Conservation (phyloP, 1,139 yeast species). For the Hansenula anomala region DNA sequence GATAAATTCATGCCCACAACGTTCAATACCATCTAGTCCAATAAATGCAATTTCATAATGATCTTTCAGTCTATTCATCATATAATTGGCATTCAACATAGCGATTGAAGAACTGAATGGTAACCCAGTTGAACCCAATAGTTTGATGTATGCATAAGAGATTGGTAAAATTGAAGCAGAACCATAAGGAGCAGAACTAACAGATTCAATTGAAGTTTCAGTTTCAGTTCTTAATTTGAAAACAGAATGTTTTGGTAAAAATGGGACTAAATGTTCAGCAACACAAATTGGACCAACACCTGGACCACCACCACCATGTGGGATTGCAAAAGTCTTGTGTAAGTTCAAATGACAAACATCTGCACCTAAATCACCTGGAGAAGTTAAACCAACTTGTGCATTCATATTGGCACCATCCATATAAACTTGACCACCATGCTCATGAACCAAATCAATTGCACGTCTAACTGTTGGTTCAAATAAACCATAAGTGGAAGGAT, state of each 20-base stretch:
- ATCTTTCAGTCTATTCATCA: slow-evolving; percentile 71
- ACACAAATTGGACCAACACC: slow-evolving; percentile 99
- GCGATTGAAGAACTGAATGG: slow-evolving; percentile 87
- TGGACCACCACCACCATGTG: slow-evolving; percentile 99
- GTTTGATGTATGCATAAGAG: slow-evolving; percentile 89
- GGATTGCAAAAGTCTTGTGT: slow-evolving; percentile 96
- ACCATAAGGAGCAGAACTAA: slow-evolving; percentile 93
- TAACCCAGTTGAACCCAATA: slow-evolving; percentile 83
- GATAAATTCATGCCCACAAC: slow-evolving; percentile 96
- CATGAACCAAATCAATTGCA: slow-evolving; percentile 82
- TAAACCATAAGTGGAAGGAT: slow-evolving; percentile 95
- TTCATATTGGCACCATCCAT: slow-evolving; percentile 99
- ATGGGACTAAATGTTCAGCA: slow-evolving; percentile 72
- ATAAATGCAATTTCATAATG: slow-evolving; percentile 77
- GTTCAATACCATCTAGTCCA: slow-evolving; percentile 55
- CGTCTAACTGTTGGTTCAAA: slow-evolving; percentile 87
- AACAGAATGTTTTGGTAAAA: slow-evolving; percentile 75
- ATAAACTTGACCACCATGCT: slow-evolving; percentile 90
- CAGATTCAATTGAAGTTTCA: slow-evolving; percentile 61
- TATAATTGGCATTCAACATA: slow-evolving; percentile 91
- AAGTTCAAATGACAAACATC: slow-evolving; percentile 96
- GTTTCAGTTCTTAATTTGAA: slow-evolving; percentile 45
- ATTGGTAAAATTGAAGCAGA: slow-evolving; percentile 92
- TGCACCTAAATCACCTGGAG: slow-evolving; percentile 98
- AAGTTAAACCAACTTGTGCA: slow-evolving; percentile 95